phyloP scores from a whole-genome alignment of 176 grass and related monocot genomes.

The Olyra latifolia region DNA sequence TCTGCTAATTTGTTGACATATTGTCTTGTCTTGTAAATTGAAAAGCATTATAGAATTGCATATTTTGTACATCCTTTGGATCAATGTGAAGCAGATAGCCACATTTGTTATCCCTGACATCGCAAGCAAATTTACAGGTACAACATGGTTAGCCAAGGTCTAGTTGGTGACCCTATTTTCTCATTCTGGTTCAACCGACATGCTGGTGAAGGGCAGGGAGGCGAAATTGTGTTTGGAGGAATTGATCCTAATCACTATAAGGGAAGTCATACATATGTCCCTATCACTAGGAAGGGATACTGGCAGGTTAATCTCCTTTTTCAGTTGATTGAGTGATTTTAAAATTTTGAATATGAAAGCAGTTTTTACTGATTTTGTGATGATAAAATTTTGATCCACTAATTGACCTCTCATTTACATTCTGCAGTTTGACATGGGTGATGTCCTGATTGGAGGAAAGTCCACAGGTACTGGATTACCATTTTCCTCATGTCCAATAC shows the following conservation, averaged over 20 bases:
- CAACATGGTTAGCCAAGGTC: slow-evolving; percentile 76
- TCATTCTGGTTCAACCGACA: slow-evolving; percentile 98
- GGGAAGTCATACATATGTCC: slow-evolving; percentile 79
- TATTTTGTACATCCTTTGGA: neutral
- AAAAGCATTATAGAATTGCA: neutral
- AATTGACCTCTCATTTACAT: neutral
- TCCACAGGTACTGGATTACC: slow-evolving; percentile 64
- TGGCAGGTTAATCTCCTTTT: slow-evolving; percentile 70
- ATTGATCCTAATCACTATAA: slow-evolving; percentile 76
- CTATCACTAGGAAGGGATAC: slow-evolving; percentile 88
- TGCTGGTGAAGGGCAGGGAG: slow-evolving; percentile 70
- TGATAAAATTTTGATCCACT: slow-evolving; percentile 12
- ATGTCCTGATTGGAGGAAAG: slow-evolving; percentile 70
- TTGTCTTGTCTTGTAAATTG: neutral
- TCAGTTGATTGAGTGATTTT: slow-evolving; percentile 2
- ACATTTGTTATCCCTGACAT: slow-evolving; percentile 11
- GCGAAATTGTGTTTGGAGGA: slow-evolving; percentile 96
- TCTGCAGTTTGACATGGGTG: slow-evolving; percentile 84
- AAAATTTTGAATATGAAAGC: neutral
- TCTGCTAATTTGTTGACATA: neutral
- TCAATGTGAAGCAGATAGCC: neutral
- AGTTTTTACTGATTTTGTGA: neutral
- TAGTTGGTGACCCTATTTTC: slow-evolving; percentile 80
- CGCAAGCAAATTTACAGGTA: slow-evolving; percentile 53
- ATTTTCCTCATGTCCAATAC: neutral